These are phyloP conservation scores for Penicillium sp. DNA, from an alignment of 2,329 filamentous ascomycete species.

Conservation along the genomic window DNA sequence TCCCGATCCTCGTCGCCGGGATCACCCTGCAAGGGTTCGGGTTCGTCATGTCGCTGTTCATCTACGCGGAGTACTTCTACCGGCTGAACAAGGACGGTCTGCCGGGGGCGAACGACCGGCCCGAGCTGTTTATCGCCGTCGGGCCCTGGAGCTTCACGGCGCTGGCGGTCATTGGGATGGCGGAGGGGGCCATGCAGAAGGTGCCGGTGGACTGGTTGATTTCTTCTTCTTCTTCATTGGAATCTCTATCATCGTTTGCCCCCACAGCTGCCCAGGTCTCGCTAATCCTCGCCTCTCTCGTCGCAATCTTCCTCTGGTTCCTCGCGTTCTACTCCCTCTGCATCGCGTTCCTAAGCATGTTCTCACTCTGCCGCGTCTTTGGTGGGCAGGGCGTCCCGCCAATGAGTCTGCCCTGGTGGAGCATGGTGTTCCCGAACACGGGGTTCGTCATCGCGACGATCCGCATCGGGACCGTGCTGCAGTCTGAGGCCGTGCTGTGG, in stretches of 20 bases:
- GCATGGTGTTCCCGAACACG: constrained; percentile 8
- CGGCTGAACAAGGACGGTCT: constrained; percentile 49
- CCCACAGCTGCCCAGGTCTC: background rate
- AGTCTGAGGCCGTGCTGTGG: constrained; percentile 39
- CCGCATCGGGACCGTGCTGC: constrained; percentile 42
- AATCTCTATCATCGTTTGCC: too few relatives aligned
- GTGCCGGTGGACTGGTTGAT: constrained; percentile 36
- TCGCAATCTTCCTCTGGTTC: constrained; percentile 2
- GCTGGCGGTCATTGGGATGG: constrained; percentile 54
- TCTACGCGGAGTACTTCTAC: constrained; percentile 51
- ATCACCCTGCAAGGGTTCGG: constrained; percentile 53
- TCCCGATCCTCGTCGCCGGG: constrained; percentile 51
- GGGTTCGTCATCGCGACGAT: constrained; percentile 44
- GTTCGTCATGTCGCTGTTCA: constrained; percentile 50
- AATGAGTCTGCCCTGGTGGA: constrained; percentile 2
- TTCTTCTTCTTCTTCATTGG: background rate
- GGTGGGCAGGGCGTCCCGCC: background rate
- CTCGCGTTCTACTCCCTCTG: background rate
- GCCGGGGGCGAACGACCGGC: constrained; percentile 47
- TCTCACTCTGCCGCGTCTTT: background rate
- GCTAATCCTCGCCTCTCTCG: background rate
- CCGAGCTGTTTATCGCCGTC: constrained; percentile 59
- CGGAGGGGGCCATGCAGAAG: constrained; percentile 43
- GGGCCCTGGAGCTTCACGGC: constrained; percentile 53
- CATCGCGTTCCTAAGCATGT: constrained; percentile 1